Conservation (phyloP, 169 alveolate species). For the Plasmodium vivax region DNA sequence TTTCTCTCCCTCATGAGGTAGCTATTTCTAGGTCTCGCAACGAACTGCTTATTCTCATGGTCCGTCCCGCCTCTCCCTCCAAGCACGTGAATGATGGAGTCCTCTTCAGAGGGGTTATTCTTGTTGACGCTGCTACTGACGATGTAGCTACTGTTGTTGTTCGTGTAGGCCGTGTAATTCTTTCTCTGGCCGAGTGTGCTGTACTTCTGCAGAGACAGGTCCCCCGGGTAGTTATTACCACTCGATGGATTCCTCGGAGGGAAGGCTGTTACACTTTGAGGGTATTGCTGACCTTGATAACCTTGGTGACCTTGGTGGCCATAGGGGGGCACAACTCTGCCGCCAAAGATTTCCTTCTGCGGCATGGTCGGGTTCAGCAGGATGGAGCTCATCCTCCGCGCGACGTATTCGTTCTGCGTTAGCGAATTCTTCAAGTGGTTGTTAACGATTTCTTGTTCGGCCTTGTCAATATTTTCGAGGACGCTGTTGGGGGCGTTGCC, state of each 20-base stretch:
- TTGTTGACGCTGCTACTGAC: slow-evolving; percentile 27
- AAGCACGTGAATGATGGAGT: slow-evolving; percentile 8
- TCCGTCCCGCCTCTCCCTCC: background rate
- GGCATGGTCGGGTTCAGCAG: slow-evolving; percentile 7
- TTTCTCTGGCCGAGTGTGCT: slow-evolving; percentile 26
- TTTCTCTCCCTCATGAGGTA: background rate
- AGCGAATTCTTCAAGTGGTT: slow-evolving; percentile 64
- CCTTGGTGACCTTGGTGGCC: background rate
- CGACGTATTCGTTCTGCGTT: slow-evolving; percentile 41
- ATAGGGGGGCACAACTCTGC: background rate
- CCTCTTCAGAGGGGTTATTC: slow-evolving; percentile 7
- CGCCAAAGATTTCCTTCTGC: slow-evolving; percentile 1
- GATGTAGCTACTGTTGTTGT: slow-evolving; percentile 54
- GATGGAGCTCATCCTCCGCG: slow-evolving; percentile 63
- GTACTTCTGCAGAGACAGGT: slow-evolving; percentile 26
- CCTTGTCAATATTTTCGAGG: slow-evolving; percentile 61
- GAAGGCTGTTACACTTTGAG: slow-evolving; percentile 1
- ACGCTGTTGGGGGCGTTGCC: background rate
- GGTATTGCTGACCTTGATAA: background rate
- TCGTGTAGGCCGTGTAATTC: slow-evolving; percentile 29
- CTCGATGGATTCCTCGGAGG: background rate
- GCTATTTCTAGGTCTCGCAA: slow-evolving; percentile 2
- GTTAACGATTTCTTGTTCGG: slow-evolving; percentile 64
- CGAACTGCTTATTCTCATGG: slow-evolving; percentile 24
- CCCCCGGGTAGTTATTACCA: slow-evolving; percentile 11